A percentile compares a stretch with the other conserved stretches of the same genome.
Conservation (phyloP, 139 green algal genomes). For the Volvox africanus region DNA sequence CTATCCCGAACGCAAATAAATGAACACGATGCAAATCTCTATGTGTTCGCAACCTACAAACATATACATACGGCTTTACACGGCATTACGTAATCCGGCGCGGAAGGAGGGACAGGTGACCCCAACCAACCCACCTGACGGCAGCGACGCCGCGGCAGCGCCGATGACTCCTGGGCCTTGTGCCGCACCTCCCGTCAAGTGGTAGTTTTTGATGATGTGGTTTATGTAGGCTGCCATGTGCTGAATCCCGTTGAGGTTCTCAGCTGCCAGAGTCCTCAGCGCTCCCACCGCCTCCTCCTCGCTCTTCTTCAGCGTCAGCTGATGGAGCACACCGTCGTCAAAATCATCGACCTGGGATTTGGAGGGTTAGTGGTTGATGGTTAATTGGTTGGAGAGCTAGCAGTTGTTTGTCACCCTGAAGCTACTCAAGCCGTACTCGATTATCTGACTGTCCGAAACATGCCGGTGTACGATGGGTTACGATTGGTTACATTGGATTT, state of each 20-base stretch:
- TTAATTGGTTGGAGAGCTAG: no score
- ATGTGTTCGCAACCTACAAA: no score
- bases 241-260: constrained; percentile 60
- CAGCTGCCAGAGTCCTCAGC: constrained; percentile 57
- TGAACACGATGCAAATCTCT: no score
- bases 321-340: constrained; percentile 72
- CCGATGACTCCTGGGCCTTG: background rate
- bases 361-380: background rate
- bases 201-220: constrained; percentile 68
- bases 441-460: no score
- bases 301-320: constrained; percentile 64
- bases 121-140: constrained; percentile 8
- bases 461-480: no score
- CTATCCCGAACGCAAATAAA: no score
- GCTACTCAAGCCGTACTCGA: no score
- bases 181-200: background rate
- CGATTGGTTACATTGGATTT: no score
- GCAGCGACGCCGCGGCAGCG: constrained; percentile 1
- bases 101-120: no score
- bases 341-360: constrained; percentile 61
- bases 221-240: constrained; percentile 72
- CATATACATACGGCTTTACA: no score
- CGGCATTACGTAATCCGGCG: no score
- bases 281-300: constrained; percentile 66
- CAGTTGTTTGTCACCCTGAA: no score